Evolutionary conservation across 345 rosid genomes (phyloP).

Genomic region (Aquilaria yunnanensis): DNA sequence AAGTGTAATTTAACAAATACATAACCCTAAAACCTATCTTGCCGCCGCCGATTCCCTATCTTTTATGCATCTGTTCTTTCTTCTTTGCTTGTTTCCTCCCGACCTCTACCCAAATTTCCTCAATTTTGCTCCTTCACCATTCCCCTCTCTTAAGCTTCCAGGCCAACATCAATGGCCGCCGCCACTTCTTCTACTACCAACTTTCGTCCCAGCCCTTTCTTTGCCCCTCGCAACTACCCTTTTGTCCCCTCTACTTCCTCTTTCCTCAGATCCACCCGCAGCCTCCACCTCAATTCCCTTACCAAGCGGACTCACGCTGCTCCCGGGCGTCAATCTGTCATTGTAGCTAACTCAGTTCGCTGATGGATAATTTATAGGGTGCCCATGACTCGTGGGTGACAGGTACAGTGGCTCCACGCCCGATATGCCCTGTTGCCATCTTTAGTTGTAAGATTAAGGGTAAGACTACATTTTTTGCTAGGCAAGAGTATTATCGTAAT

Average conservation of each 20-base stretch:
- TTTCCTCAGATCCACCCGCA: conserved; percentile 9
- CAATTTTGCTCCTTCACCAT: neutral
- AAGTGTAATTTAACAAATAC: too few species aligned
- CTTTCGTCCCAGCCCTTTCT: neutral
- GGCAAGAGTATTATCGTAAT: too few species aligned
- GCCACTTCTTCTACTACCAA: neutral
- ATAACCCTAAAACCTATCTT: too few species aligned
- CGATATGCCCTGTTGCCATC: too few species aligned
- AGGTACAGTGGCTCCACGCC: too few species aligned
- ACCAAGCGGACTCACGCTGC: neutral
- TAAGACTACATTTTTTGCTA: too few species aligned
- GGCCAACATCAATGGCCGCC: conserved; percentile 4
- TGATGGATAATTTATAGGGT: too few species aligned
- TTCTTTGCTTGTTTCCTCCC: conserved; percentile 8
- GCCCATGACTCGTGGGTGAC: too few species aligned
- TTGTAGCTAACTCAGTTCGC: neutral
- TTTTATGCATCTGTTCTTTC: too few species aligned
- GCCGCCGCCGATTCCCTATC: too few species aligned
- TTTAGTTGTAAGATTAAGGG: too few species aligned
- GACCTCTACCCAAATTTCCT: conserved; percentile 5
- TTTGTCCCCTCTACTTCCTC: neutral
- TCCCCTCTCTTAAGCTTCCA: neutral
- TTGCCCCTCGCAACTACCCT: conserved; percentile 9
- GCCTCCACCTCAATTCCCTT: neutral
- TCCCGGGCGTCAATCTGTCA: conserved; percentile 9